Evolutionary conservation across 2,329 filamentous ascomycete species (phyloP), one percentile per base, ranked within the genome.

Genomic region (Sporothrix mexicana): DNA sequence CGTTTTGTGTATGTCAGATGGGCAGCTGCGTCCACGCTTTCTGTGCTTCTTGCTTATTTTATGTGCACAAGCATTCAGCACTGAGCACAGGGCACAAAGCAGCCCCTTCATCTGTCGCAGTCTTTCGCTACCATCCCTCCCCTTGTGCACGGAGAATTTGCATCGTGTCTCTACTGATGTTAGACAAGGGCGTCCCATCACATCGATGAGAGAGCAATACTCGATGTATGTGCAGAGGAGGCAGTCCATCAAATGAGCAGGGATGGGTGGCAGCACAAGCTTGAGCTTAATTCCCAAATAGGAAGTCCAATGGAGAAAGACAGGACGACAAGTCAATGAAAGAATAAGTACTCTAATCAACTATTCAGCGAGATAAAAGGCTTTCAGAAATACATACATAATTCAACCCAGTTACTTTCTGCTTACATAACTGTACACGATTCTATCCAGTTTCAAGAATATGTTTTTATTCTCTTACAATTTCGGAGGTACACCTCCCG

Each of bases 231-330:
- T 61, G 55, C 30, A 15, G 36, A 59, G 17, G 36, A 17, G 13
- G 3, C 36, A 62, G 45, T 43, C 36, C 36, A 45, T 62, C 9
- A 17, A 62, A 36, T 12, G 15, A 49, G 20, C n/a, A 30, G 43
- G 62, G 20, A 49, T 49, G 20, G 15, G 30, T 10, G 6, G 23
- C 5, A 30, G 1, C 47, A 25, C 43, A 62, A 12, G 41, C 43
- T 66, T 49, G 30, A 66, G 62, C 43, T 66, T 30, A 66, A 66
- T 47, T 49, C 43, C 41, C 10, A 30, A 66, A 8, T 49, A n/a
- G 62, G 62, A 66, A 66, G 62, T 17, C n/a, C 13, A 66, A 3
- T 25, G 10, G n/a, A 43, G 3, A 3, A 20, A 45, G 20, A 49
- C 17, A 43, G 30, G 15, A 62, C 1, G 12, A 8, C 15, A 51